A percentile compares a stretch with the other conserved stretches of the same genome.
Evolutionary conservation across 495 filamentous ascomycete genomes (phyloP).

Genomic region (Sordaria brevicollis): DNA sequence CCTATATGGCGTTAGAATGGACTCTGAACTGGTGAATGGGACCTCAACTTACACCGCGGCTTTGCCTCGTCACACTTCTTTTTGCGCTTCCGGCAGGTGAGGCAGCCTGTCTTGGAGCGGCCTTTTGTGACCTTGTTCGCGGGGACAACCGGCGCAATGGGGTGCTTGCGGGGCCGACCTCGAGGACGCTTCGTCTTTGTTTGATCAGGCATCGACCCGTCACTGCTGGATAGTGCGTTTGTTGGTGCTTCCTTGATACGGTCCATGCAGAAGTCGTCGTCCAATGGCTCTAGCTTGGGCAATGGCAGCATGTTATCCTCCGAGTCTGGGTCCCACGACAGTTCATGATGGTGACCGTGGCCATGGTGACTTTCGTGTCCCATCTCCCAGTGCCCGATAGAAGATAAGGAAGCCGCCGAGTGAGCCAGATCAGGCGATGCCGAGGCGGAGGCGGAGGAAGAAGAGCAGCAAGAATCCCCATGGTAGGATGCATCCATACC

Average conservation of each 20-base stretch:
- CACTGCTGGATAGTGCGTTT: neutral
- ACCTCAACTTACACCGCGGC: conserved; percentile 54
- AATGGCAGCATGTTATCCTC: conserved; percentile 23
- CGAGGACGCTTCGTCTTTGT: conserved; percentile 47
- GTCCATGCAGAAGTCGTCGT: conserved; percentile 37
- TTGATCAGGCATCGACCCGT: conserved; percentile 15
- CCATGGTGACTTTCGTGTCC: conserved; percentile 2
- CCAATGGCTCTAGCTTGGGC: conserved; percentile 36
- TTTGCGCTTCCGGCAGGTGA: conserved; percentile 83
- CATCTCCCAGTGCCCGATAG: conserved; percentile 23
- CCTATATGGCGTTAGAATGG: conserved; percentile 36
- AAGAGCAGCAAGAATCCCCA: conserved; percentile 11
- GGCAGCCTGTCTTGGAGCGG: conserved; percentile 89
- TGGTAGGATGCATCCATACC: conserved; percentile 29
- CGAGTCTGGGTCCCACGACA: conserved; percentile 28
- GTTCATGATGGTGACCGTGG: conserved; percentile 17
- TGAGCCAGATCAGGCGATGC: conserved; percentile 18
- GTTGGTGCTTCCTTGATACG: conserved; percentile 33
- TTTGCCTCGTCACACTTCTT: conserved; percentile 98
- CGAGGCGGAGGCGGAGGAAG: conserved; percentile 21
- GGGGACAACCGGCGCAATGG: conserved; percentile 39
- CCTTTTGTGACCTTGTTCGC: conserved; percentile 67
- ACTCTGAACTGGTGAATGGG: neutral
- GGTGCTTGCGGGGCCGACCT: conserved; percentile 80
- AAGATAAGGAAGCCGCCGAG: conserved; percentile 23